A percentile compares a stretch with the other conserved stretches of the same genome.
Evolutionary conservation across 257 asterid genomes (phyloP).

Genomic region (Jacaranda mimosifolia): DNA sequence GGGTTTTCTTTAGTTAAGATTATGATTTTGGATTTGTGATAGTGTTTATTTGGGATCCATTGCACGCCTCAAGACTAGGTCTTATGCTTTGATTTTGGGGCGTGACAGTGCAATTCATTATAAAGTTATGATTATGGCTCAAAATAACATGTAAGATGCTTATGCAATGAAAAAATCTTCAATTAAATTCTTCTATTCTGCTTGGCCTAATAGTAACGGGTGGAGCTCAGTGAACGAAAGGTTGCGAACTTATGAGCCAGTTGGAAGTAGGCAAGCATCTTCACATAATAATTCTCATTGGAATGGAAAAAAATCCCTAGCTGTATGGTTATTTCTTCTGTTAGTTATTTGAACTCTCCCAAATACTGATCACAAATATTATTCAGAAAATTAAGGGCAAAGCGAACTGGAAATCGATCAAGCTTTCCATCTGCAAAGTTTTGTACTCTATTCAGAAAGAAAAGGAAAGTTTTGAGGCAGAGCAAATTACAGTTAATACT

Average conservation of each 20-base stretch:
- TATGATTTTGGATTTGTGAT: no score
- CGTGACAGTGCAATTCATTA: background rate
- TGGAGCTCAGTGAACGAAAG: slow-evolving; percentile 91
- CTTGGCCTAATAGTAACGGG: slow-evolving; percentile 58
- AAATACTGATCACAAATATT: no score
- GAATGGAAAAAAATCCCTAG: slow-evolving; percentile 18
- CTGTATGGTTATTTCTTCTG: background rate
- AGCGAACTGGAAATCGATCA: no score
- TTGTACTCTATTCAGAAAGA: no score
- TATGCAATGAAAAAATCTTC: slow-evolving; percentile 7
- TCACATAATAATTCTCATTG: slow-evolving; percentile 28
- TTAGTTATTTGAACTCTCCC: background rate
- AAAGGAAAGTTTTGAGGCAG: no score
- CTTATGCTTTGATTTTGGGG: slow-evolving; percentile 14
- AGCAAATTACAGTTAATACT: no score
- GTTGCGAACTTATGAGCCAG: slow-evolving; percentile 85
- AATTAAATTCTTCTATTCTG: slow-evolving; percentile 30
- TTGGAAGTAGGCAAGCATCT: slow-evolving; percentile 71
- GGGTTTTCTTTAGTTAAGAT: no score
- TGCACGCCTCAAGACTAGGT: no score
- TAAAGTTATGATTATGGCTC: no score
- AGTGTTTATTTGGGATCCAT: no score
- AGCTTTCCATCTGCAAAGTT: no score
- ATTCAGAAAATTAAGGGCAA: no score
- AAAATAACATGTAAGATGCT: slow-evolving; percentile 4